Evolutionary conservation across 805 yeast species (phyloP).

Genomic region (Kazachstania taianensis): DNA sequence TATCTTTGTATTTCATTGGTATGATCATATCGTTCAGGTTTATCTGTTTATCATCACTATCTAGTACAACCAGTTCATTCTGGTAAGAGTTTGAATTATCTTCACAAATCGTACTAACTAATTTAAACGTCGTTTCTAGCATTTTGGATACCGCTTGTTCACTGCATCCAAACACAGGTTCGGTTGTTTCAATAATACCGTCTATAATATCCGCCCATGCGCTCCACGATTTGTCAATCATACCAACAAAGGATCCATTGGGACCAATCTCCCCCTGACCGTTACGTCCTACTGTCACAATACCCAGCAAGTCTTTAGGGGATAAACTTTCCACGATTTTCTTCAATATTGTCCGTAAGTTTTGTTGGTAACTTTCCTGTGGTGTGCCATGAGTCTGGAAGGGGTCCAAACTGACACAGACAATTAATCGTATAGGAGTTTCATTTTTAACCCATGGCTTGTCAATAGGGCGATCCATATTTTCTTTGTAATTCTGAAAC

Average conservation of each 20-base stretch:
- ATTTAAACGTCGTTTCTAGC: constrained; percentile 18
- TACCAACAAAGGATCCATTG: constrained; percentile 39
- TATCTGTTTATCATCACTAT: not conserved
- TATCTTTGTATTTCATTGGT: not conserved
- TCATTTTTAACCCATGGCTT: constrained; percentile 14
- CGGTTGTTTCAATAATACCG: constrained; percentile 26
- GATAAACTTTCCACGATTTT: constrained; percentile 26
- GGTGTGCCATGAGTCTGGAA: constrained; percentile 10
- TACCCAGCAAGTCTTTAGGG: constrained; percentile 36
- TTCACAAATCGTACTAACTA: constrained; percentile 7
- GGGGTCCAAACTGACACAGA: constrained; percentile 32
- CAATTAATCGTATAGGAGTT: constrained; percentile 33
- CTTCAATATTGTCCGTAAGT: constrained; percentile 21
- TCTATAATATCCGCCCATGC: constrained; percentile 39
- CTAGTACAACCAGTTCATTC: not conserved
- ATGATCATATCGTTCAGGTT: not conserved
- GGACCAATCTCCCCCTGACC: constrained; percentile 29
- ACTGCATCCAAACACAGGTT: constrained; percentile 12
- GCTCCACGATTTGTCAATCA: constrained; percentile 35
- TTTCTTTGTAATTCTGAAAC: not conserved
- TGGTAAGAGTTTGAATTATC: not conserved
- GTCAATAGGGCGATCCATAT: not conserved
- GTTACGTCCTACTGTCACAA: constrained; percentile 39
- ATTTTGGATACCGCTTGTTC: constrained; percentile 12
- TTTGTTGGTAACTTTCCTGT: constrained; percentile 15